phyloP scores from a whole-genome alignment of 179 eudicot genomes.

The Carnegiea gigantea region DNA sequence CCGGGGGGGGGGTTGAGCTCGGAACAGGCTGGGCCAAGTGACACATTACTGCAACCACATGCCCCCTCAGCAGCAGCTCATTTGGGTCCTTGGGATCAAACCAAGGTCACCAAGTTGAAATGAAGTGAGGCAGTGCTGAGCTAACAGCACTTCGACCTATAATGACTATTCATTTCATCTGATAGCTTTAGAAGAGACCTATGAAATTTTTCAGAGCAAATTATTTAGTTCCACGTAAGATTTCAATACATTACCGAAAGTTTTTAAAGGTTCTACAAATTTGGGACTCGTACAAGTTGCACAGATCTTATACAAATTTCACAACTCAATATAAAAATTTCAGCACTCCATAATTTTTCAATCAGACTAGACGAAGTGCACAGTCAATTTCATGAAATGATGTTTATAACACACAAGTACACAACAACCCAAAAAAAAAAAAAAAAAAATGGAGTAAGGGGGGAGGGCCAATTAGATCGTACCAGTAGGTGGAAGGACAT shows the following conservation, averaged over 20 bases:
- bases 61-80: background rate
- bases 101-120: background rate
- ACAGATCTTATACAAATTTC: too few relatives aligned
- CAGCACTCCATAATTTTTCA: background rate
- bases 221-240: background rate
- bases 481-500: conserved; percentile 92
- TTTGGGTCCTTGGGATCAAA: background rate
- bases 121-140: background rate
- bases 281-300: background rate
- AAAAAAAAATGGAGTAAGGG: too few relatives aligned
- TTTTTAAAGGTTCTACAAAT: background rate
- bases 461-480: background rate
- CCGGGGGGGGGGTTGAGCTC: background rate
- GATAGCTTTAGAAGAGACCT: background rate
- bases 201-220: background rate
- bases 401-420: background rate
- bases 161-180: background rate
- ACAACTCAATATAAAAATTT: too few relatives aligned
- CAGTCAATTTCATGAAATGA: background rate
- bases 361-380: background rate
- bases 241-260: background rate
- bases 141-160: background rate
- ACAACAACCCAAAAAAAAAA: too few relatives aligned
- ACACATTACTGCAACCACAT: background rate
- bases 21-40: background rate